Percentiles rank a stretch among this genome's conserved stretches.
Evolutionary conservation across 2,329 filamentous ascomycete species (phyloP).

Genomic region (Orbilia brochopaga): DNA sequence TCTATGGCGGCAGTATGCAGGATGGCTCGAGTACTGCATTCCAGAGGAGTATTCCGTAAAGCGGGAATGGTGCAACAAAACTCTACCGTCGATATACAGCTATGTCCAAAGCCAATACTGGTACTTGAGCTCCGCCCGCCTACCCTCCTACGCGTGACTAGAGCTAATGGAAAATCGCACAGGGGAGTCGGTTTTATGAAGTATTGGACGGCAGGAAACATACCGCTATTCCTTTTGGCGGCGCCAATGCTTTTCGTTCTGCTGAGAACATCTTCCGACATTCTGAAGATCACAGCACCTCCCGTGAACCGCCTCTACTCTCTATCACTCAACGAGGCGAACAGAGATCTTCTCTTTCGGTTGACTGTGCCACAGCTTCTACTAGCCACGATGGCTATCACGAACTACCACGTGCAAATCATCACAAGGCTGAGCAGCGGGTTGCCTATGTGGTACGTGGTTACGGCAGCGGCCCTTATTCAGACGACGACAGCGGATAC

Average conservation of each 20-base stretch:
- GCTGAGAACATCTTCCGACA: slow-evolving; percentile 56
- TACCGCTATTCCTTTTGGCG: slow-evolving; percentile 86
- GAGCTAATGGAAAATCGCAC: slow-evolving; percentile 52
- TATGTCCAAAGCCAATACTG: slow-evolving; percentile 92
- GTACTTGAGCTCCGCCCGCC: slow-evolving; percentile 62
- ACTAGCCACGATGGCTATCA: slow-evolving; percentile 73
- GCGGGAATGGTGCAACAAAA: slow-evolving; percentile 72
- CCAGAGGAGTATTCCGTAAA: slow-evolving; percentile 58
- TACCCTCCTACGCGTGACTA: background rate
- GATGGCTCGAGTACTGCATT: slow-evolving; percentile 42
- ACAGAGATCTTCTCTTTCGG: slow-evolving; percentile 59
- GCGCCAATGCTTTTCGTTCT: slow-evolving; percentile 76
- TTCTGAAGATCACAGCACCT: slow-evolving; percentile 11
- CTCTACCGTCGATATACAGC: slow-evolving; percentile 84
- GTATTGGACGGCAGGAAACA: slow-evolving; percentile 87
- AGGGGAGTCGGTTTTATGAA: slow-evolving; percentile 87
- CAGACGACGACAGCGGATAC: slow-evolving; percentile 16
- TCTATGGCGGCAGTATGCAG: slow-evolving; percentile 46
- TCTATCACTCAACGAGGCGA: slow-evolving; percentile 21
- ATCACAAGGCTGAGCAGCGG: slow-evolving; percentile 86
- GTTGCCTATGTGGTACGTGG: slow-evolving; percentile 82
- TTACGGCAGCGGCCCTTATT: slow-evolving; percentile 63
- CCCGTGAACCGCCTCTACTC: slow-evolving; percentile 14
- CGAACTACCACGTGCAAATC: slow-evolving; percentile 90
- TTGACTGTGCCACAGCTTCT: slow-evolving; percentile 76